phyloP scores from a whole-genome alignment of 2,329 filamentous ascomycete genomes.

The Bipolaris victoriae region DNA sequence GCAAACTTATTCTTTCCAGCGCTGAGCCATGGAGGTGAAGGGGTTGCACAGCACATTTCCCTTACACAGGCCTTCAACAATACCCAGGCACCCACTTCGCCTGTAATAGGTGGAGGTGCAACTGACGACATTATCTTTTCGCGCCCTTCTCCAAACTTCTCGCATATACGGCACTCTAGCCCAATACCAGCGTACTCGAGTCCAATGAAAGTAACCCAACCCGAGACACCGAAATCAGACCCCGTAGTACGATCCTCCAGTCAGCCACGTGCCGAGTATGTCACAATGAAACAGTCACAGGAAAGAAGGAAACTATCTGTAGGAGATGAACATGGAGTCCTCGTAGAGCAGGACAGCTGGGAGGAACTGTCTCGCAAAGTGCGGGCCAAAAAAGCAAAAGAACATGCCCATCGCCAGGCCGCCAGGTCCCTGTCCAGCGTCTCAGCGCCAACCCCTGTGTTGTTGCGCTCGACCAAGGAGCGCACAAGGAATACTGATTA shows the following conservation, averaged over 20 bases:
- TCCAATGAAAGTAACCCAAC: constrained; percentile 41
- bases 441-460: constrained; percentile 32
- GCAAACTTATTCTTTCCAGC: constrained; percentile 46
- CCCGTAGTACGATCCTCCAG: constrained; percentile 41
- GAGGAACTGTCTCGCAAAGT: constrained; percentile 33
- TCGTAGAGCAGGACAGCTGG: constrained; percentile 39
- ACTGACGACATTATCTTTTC: constrained; percentile 54
- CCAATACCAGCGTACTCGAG: constrained; percentile 48
- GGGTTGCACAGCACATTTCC: constrained; percentile 44
- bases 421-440: constrained; percentile 34
- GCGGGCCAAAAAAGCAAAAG: constrained; percentile 25
- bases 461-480: constrained; percentile 19
- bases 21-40: constrained; percentile 32
- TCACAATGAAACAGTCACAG: constrained; percentile 54
- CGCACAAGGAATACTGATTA: constrained; percentile 25
- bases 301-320: constrained; percentile 42
- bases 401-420: constrained; percentile 32
- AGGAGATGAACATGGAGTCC: constrained; percentile 17
- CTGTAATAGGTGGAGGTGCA: constrained; percentile 44
- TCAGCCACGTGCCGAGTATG: constrained; percentile 53
- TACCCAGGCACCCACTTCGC: constrained; percentile 55
- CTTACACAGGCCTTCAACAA: constrained; percentile 55
- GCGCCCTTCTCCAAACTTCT: constrained; percentile 55
- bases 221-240: constrained; percentile 28
- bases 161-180: constrained; percentile 45